phyloP scores from a whole-genome alignment of 495 filamentous ascomycete genomes.

The Glonium stellatum region DNA sequence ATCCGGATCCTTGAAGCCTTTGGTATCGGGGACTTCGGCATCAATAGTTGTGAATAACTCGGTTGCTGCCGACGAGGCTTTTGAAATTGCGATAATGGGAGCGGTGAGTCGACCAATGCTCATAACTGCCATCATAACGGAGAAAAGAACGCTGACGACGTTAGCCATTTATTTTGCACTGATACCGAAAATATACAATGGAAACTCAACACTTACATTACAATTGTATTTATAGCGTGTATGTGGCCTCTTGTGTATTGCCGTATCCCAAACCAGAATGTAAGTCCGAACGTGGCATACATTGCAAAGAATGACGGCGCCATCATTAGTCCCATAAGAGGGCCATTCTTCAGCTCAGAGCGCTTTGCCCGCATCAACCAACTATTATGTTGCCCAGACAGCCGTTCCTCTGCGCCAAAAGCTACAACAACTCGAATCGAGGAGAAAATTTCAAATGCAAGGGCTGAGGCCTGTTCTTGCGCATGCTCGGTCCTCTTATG shows the following conservation, averaged over 20 bases:
- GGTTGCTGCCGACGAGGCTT: constrained; percentile 24
- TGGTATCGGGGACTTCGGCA: constrained; percentile 22
- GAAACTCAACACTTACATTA: constrained; percentile 15
- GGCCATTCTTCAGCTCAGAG: constrained; percentile 47
- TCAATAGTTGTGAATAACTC: constrained; percentile 29
- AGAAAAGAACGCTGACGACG: constrained; percentile 23
- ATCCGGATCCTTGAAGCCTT: constrained; percentile 26
- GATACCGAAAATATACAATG: background rate
- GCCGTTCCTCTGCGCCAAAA: constrained; percentile 53
- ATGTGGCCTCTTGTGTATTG: constrained; percentile 23
- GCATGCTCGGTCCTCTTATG: constrained; percentile 50
- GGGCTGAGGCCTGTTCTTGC: constrained; percentile 53
- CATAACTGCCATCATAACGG: constrained; percentile 25
- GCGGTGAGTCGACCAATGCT: constrained; percentile 14
- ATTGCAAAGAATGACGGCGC: constrained; percentile 26
- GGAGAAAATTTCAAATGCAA: constrained; percentile 47
- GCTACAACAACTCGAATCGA: constrained; percentile 50
- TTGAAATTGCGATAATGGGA: constrained; percentile 26
- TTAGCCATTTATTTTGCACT: background rate
- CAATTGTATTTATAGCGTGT: constrained; percentile 13
- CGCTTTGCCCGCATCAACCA: constrained; percentile 54
- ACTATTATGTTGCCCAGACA: constrained; percentile 45
- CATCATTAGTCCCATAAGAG: constrained; percentile 40
- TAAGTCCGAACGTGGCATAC: constrained; percentile 29
- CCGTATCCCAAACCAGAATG: constrained; percentile 34